Base-by-base conservation (phyloP, 352 stramenopile species). In the Phytophthora multivora region DNA sequence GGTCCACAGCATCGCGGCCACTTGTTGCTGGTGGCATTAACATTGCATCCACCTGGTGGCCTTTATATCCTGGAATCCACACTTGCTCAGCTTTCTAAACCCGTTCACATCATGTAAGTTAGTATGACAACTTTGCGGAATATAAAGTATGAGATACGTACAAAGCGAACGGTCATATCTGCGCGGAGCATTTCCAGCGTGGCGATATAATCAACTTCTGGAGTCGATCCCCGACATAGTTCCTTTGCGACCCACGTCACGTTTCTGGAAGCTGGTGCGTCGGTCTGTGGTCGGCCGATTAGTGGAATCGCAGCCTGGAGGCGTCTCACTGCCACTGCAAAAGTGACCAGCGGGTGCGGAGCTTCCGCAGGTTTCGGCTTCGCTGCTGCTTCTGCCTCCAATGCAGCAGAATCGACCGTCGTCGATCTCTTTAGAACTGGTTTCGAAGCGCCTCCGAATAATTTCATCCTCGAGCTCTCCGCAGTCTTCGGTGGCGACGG, bases 151-250 rank as follows among this genome's bases (percentile, higher is more conserved):
- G 7, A 15, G 38, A 80, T 19, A 61, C 80, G 60, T 83, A 93
- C 82, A 69, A 91, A 93, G 54, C 80, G 83, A 28, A 83, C 73
- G 13, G 66, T 68, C 63, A 96, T 79, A 40, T 95, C 86, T 3
- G 88, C 88, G 7, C 88, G 88, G 62, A 96, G 88, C 54, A 96
- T 73, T 31, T 90, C 83, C 11, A 96, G 63, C 18, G 69, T 94
- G 11, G 86, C 77, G 60, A 95, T 85, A 45, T 73, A 73, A 28
- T 92, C 83, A 25, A 80, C 58, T 19, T 89, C 68, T 2, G 70
- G 28, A 21, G 64, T 71, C 9, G 52, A 61, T 26, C 60, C 69
- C 45, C 73, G 76, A 19, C 72, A 86, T 1, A 93, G 55, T 59
- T 92, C 75, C 25, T 71, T 75, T 0, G 72, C 38, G 19, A 90